Evolutionary conservation across 352 stramenopile genomes (phyloP).

Genomic region (Pythium aquatile): DNA sequence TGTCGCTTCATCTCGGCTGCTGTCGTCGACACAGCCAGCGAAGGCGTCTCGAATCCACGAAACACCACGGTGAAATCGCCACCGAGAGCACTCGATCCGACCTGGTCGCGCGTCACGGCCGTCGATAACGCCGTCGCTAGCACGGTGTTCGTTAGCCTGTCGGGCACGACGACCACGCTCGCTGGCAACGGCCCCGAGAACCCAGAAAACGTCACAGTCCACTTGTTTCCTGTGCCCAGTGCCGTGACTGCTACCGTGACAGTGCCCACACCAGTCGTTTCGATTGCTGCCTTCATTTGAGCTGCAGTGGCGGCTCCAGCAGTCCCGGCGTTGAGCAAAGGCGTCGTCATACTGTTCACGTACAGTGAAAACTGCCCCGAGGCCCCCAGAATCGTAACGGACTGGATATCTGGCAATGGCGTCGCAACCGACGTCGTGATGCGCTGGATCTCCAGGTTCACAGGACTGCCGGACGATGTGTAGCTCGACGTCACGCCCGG

Average conservation of each 20-base stretch:
- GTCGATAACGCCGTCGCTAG: conserved; percentile 46
- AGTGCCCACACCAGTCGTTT: conserved; percentile 50
- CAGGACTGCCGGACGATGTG: conserved; percentile 74
- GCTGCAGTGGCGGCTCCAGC: conserved; percentile 25
- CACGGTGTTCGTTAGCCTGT: conserved; percentile 58
- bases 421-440: conserved; percentile 76
- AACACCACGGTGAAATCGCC: conserved; percentile 87
- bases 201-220: conserved; percentile 67
- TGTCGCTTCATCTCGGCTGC: conserved; percentile 75
- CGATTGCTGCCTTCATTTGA: conserved; percentile 53
- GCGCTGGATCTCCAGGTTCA: conserved; percentile 87
- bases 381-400: conserved; percentile 56
- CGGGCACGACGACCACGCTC: conserved; percentile 50
- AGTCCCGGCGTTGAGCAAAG: conserved; percentile 43
- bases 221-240: conserved; percentile 48
- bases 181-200: conserved; percentile 43
- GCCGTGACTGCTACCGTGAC: conserved; percentile 44
- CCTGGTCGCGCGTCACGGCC: conserved; percentile 39
- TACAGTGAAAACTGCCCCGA: conserved; percentile 75
- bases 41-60: conserved; percentile 67
- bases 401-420: conserved; percentile 70
- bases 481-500: conserved; percentile 65
- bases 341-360: conserved; percentile 55
- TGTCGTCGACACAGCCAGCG: conserved; percentile 51
- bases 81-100: conserved; percentile 46